A percentile compares a stretch with the other conserved stretches of the same genome.
Conservation (phyloP, 805 yeast genomes). For the Metschnikowia gelsemii region DNA sequence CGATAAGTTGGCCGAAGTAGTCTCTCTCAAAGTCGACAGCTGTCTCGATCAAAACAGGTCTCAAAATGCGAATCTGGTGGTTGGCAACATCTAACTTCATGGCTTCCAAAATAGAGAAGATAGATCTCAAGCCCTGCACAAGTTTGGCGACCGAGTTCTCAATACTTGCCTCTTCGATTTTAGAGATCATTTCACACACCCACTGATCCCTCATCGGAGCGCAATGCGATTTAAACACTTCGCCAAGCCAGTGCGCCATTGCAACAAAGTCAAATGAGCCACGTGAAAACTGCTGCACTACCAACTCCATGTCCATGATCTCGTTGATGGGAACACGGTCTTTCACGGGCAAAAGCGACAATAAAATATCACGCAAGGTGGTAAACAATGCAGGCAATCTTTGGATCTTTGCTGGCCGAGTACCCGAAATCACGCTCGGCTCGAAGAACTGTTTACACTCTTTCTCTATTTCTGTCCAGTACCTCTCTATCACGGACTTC, state of each 20-base stretch:
- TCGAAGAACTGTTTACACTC: constrained; percentile 56
- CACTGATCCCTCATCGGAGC: constrained; percentile 94
- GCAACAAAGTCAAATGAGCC: constrained; percentile 72
- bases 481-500: constrained; percentile 70
- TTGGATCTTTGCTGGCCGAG: constrained; percentile 28
- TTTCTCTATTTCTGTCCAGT: constrained; percentile 73
- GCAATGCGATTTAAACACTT: constrained; percentile 81
- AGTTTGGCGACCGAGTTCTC: constrained; percentile 48
- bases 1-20: constrained; percentile 58
- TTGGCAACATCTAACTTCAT: constrained; percentile 95
- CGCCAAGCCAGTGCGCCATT: constrained; percentile 71
- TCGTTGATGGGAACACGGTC: constrained; percentile 67
- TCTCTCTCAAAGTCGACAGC: constrained; percentile 88
- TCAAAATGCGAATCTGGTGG: constrained; percentile 81
- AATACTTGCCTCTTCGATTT: constrained; percentile 52
- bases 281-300: constrained; percentile 70
- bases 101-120: constrained; percentile 83
- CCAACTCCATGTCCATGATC: constrained; percentile 71
- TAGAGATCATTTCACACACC: constrained; percentile 77
- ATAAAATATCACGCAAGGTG: constrained; percentile 73
- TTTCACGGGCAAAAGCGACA: constrained; percentile 73
- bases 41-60: constrained; percentile 82
- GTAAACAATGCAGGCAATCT: constrained; percentile 68
- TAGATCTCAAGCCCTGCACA: constrained; percentile 72
- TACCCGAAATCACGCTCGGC: constrained; percentile 14